Evolutionary conservation across 2,329 filamentous ascomycete species (phyloP).

Genomic region (Cladobotryum mycophilum): DNA sequence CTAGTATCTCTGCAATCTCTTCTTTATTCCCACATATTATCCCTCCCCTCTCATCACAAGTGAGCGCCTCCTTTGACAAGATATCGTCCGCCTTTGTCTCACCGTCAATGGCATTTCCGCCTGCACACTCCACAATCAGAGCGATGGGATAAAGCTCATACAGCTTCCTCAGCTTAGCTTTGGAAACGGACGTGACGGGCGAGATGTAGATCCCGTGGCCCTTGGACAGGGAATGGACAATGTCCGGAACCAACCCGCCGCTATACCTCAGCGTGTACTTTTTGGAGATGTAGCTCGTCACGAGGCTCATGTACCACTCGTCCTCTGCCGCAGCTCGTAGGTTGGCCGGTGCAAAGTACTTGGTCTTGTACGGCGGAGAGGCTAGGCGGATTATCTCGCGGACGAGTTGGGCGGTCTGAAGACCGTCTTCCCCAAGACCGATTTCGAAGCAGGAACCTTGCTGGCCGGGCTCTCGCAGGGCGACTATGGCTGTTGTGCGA

Average conservation of each 20-base stretch:
- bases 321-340: conserved; percentile 50
- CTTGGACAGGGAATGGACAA: conserved; percentile 54
- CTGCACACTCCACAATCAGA: conserved; percentile 53
- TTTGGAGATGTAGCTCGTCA: conserved; percentile 43
- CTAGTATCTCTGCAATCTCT: conserved; percentile 37
- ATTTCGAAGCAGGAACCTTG: conserved; percentile 45
- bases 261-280: conserved; percentile 55
- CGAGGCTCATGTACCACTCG: conserved; percentile 40
- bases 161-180: conserved; percentile 51
- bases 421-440: conserved; percentile 27
- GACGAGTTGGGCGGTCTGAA: conserved; percentile 31
- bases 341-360: conserved; percentile 59
- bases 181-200: conserved; percentile 45
- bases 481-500: conserved; percentile 49
- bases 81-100: conserved; percentile 32
- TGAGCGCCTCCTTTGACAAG: conserved; percentile 30
- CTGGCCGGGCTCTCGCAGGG: conserved; percentile 40
- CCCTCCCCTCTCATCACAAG: conserved; percentile 44
- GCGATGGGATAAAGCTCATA: conserved; percentile 58
- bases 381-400: conserved; percentile 34
- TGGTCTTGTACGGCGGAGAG: conserved; percentile 36
- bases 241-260: conserved; percentile 55
- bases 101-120: conserved; percentile 49
- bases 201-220: conserved; percentile 56
- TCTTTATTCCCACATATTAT: conserved; percentile 44